Percentiles rank a stretch among this genome's conserved stretches.
phyloP scores from a whole-genome alignment of 1,139 yeast species.

The Lodderomyces elongisporus region DNA sequence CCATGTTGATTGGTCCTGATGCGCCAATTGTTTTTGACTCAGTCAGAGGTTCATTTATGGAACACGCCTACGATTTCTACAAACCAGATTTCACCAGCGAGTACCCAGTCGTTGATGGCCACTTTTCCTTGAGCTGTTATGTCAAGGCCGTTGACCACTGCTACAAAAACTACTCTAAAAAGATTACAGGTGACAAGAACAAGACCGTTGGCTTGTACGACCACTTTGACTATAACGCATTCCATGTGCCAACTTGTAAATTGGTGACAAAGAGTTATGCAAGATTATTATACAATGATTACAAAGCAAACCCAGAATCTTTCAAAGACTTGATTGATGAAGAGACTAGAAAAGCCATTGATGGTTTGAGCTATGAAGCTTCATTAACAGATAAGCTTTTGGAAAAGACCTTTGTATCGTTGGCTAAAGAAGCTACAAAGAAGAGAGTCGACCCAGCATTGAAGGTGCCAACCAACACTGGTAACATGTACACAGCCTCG shows the following conservation, averaged over 20 bases:
- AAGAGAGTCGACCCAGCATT: slow-evolving; percentile 77
- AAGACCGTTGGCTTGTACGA: slow-evolving; percentile 60
- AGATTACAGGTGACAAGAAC: slow-evolving; percentile 55
- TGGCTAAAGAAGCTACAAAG: slow-evolving; percentile 68
- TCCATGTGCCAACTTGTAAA: slow-evolving; percentile 99
- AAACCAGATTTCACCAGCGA: slow-evolving; percentile 96
- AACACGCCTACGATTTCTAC: slow-evolving; percentile 95
- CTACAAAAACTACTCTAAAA: slow-evolving; percentile 76
- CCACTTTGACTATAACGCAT: slow-evolving; percentile 88
- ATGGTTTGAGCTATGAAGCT: slow-evolving; percentile 64
- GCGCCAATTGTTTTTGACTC: slow-evolving; percentile 93
- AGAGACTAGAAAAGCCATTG: slow-evolving; percentile 55
- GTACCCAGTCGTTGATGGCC: slow-evolving; percentile 98
- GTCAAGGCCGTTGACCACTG: slow-evolving; percentile 88
- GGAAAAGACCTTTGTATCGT: slow-evolving; percentile 79
- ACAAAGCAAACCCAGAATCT: slow-evolving; percentile 56
- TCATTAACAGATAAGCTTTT: slow-evolving; percentile 74
- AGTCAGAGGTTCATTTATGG: slow-evolving; percentile 88
- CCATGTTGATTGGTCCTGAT: slow-evolving; percentile 92
- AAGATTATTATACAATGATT: slow-evolving; percentile 87
- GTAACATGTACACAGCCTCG: slow-evolving; percentile 98
- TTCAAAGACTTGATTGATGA: slow-evolving; percentile 47
- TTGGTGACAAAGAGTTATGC: slow-evolving; percentile 91
- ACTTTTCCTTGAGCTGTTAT: slow-evolving; percentile 90
- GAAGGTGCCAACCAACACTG: slow-evolving; percentile 90